A percentile compares a stretch with the other conserved stretches of the same genome.
Evolutionary conservation across 805 yeast genomes (phyloP).

Genomic region (Metschnikowia henanensis): DNA sequence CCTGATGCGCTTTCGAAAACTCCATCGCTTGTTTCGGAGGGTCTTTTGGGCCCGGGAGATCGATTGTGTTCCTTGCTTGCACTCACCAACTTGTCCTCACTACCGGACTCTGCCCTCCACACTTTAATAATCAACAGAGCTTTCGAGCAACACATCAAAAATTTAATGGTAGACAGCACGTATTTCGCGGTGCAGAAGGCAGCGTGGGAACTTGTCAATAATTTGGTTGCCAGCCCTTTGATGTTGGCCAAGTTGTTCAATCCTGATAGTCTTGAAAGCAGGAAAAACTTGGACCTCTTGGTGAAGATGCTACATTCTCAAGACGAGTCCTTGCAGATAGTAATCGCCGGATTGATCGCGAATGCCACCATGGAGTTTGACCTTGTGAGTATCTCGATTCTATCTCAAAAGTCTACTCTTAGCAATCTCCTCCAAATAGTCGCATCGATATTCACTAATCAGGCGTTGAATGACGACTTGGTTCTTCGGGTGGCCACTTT

Average conservation of each 20-base stretch:
- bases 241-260: slow-evolving; percentile 60
- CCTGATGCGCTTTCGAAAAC: slow-evolving; percentile 26
- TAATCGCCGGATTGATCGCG: slow-evolving; percentile 38
- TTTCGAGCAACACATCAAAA: slow-evolving; percentile 46
- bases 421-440: slow-evolving; percentile 22
- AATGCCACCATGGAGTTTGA: slow-evolving; percentile 41
- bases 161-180: slow-evolving; percentile 40
- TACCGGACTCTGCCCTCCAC: slow-evolving; percentile 37
- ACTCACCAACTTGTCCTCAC: slow-evolving; percentile 63
- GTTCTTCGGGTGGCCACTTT: slow-evolving; percentile 26
- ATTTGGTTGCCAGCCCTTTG: slow-evolving; percentile 46
- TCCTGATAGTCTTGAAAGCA: slow-evolving; percentile 40
- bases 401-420: slow-evolving; percentile 16
- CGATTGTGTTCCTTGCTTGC: slow-evolving; percentile 61
- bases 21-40: neutral
- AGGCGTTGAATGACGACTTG: slow-evolving; percentile 26
- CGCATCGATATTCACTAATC: slow-evolving; percentile 24
- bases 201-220: slow-evolving; percentile 62
- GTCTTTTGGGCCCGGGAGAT: slow-evolving; percentile 35
- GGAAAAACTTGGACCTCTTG: slow-evolving; percentile 28
- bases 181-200: slow-evolving; percentile 51
- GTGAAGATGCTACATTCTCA: slow-evolving; percentile 35
- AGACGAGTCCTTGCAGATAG: slow-evolving; percentile 25
- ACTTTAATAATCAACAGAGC: slow-evolving; percentile 44
- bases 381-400: slow-evolving; percentile 30